Evolutionary conservation across 129 eudicot genomes (phyloP), one percentile per base, ranked within the genome.

Genomic region (Escallonia rubra): DNA sequence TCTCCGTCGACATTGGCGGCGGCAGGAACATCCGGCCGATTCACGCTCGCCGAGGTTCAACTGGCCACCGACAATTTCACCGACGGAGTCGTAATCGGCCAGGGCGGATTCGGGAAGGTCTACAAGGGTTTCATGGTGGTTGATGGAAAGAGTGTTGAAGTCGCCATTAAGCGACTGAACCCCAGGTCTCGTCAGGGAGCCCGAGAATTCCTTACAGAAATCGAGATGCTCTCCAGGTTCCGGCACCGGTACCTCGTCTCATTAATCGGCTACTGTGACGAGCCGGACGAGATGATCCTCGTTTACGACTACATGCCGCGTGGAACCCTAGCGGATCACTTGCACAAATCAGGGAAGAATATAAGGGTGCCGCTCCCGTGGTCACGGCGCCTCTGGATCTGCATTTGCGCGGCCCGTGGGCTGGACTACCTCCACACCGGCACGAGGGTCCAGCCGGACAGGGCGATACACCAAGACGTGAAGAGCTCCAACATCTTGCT

Each of bases 401-500:
- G 59, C 34, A 54, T 54, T 2, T 16, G 59, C 23, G 23, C 59
- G 3, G 59, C 38, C 3, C 59, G n/a, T 23, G 34, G 34, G 1
- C 34, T 23, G 34, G 34, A 23, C 34, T 23, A 23, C 34, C 34
- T 23, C 34, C 34, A 23, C 34, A 23, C 34, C 34, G 34, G 34
- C 34, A 23, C 34, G 50, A 9, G 50, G 0, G 10, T 46, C 50
- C 50, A 46, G 10, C 50, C 34, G 34, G 34, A 46, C 50, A 0
- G 50, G 10, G 50, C 10, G 50, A 46, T 46, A 5, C 50, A 46
- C 50, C 2, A 2, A 5, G 44, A 63, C 50, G 2, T 9, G 6
- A 9, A 5, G 44, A 63, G 67, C 52, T 63, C 67, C 23, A 63
- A 63, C 39, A 43, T 63, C 40, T 40, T 63, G 38, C 44, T 63